phyloP scores from a whole-genome alignment of 2,329 filamentous ascomycete genomes.

The Orbilia blumenaviensis region DNA sequence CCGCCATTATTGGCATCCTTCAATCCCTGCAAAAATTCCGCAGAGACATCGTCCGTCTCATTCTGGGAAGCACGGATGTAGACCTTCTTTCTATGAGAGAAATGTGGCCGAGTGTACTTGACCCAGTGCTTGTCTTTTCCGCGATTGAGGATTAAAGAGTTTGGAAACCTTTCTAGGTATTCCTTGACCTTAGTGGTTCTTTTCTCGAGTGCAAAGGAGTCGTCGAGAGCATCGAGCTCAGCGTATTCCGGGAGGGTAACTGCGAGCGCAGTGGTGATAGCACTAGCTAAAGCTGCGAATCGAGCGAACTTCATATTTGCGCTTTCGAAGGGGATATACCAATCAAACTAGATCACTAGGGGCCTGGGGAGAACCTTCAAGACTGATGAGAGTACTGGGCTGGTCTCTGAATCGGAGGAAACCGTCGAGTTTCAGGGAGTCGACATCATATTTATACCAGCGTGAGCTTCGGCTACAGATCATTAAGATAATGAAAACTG shows the following conservation, averaged over 20 bases:
- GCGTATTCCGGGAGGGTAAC: constrained; percentile 43
- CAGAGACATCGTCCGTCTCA: constrained; percentile 68
- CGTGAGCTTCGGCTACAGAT: background rate
- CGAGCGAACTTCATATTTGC: constrained; percentile 47
- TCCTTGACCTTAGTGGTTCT: constrained; percentile 10
- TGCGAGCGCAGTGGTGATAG: constrained; percentile 31
- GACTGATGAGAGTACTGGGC: constrained; percentile 32
- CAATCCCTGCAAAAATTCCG: constrained; percentile 67
- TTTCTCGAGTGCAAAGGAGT: constrained; percentile 12
- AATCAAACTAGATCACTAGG: background rate
- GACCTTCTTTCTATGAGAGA: constrained; percentile 62
- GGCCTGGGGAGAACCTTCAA: background rate
- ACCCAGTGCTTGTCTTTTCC: constrained; percentile 47
- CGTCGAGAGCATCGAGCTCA: constrained; percentile 39
- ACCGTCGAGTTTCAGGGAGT: constrained; percentile 40
- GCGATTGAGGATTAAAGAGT: constrained; percentile 29
- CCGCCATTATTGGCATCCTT: constrained; percentile 70
- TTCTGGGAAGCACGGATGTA: constrained; percentile 67
- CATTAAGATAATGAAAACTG: background rate
- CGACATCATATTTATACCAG: constrained; percentile 36
- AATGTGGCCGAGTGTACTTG: constrained; percentile 51
- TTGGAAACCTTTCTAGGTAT: constrained; percentile 29
- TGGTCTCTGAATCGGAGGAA: constrained; percentile 31
- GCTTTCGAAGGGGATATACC: background rate
- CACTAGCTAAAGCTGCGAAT: constrained; percentile 43